Evolutionary conservation across 2,329 filamentous ascomycete genomes (phyloP).

Genomic region (Ploettnerulaceae sp.): DNA sequence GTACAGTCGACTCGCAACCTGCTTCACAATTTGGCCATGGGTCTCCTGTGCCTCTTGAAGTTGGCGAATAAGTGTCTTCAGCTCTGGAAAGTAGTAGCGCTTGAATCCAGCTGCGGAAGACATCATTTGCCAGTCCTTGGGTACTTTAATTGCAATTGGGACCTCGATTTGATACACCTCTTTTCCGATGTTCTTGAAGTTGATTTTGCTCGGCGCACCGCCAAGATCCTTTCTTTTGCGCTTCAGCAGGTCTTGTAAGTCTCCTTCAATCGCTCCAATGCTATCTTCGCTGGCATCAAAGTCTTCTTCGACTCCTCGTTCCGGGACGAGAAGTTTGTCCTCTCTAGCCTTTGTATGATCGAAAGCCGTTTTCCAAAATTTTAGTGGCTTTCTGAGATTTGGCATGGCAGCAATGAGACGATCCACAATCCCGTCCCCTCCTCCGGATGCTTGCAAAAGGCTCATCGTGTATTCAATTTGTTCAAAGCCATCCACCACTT

Average conservation of each 20-base stretch:
- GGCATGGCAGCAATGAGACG: slow-evolving; percentile 83
- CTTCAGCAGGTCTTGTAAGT: slow-evolving; percentile 67
- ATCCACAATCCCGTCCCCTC: slow-evolving; percentile 79
- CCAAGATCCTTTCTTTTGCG: slow-evolving; percentile 69
- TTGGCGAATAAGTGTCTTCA: slow-evolving; percentile 75
- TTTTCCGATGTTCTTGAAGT: slow-evolving; percentile 84
- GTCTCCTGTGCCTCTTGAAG: slow-evolving; percentile 93
- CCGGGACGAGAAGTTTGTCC: slow-evolving; percentile 77
- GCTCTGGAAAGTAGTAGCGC: slow-evolving; percentile 85
- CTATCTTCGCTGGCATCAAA: slow-evolving; percentile 79
- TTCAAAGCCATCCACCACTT: slow-evolving; percentile 91
- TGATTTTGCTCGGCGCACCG: slow-evolving; percentile 56
- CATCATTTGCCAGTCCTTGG: slow-evolving; percentile 91
- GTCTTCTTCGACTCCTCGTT: slow-evolving; percentile 82
- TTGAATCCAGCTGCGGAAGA: slow-evolving; percentile 87
- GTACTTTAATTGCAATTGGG: slow-evolving; percentile 77
- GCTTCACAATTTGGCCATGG: slow-evolving; percentile 84
- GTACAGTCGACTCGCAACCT: slow-evolving; percentile 79
- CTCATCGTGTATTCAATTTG: slow-evolving; percentile 94
- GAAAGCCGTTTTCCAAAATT: slow-evolving; percentile 89
- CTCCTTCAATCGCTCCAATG: slow-evolving; percentile 69
- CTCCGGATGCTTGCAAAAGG: slow-evolving; percentile 66
- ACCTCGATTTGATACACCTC: slow-evolving; percentile 96
- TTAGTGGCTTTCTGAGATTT: slow-evolving; percentile 66
- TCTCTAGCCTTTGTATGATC: slow-evolving; percentile 75